Evolutionary conservation across 345 rosid genomes (phyloP).

Genomic region (Atalantia buxifolia): DNA sequence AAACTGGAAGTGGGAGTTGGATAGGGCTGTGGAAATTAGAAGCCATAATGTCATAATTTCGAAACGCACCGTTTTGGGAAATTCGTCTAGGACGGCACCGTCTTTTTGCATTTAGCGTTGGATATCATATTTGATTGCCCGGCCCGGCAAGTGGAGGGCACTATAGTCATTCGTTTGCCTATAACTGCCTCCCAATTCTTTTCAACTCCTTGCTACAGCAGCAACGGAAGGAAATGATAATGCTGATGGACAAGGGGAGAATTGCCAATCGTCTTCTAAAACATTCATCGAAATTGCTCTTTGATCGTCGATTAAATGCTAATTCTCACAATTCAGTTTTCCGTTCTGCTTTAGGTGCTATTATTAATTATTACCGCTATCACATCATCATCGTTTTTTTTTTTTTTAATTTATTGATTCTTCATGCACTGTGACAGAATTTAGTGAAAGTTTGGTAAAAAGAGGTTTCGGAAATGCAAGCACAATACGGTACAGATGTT

Average conservation of each 20-base stretch:
- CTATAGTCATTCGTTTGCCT: constrained; percentile 2
- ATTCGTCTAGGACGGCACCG: too few relatives aligned
- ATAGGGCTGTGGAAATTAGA: constrained; percentile 23
- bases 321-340: background rate
- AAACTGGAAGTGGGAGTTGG: constrained; percentile 8
- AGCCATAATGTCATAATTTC: background rate
- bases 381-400: background rate
- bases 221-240: constrained; percentile 9
- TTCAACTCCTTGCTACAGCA: background rate
- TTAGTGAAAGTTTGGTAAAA: background rate
- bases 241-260: constrained; percentile 49
- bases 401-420: background rate
- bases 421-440: background rate
- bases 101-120: too few relatives aligned
- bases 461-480: constrained; percentile 11
- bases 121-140: background rate
- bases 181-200: background rate
- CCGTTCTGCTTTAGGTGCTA: background rate
- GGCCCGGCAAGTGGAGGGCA: background rate
- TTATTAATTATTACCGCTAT: background rate
- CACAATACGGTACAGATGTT: constrained; percentile 33
- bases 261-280: constrained; percentile 32
- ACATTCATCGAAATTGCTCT: constrained; percentile 21
- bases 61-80: constrained; percentile 34
- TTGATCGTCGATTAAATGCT: constrained; percentile 19